Evolutionary conservation across 1,284 basidiomycete genomes (phyloP).

Genomic region (Apiotrichum sp.): DNA sequence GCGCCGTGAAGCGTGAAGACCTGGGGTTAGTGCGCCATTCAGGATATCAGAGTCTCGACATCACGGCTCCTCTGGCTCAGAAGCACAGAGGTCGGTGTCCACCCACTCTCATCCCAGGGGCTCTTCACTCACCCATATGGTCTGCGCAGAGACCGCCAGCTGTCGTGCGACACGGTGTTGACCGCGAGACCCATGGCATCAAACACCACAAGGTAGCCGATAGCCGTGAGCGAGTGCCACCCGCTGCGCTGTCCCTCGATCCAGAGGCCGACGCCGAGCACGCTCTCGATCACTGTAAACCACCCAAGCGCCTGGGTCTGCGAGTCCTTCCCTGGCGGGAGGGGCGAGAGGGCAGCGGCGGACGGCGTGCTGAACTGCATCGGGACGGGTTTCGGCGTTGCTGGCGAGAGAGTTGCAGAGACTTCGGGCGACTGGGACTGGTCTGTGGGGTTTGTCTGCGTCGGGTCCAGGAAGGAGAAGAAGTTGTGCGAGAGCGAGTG

Average conservation of each 20-base stretch:
- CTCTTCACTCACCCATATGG: constrained; percentile 62
- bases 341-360: constrained; percentile 19
- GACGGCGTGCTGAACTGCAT: constrained; percentile 19
- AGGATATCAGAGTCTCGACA: too few relatives aligned
- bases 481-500: constrained; percentile 91
- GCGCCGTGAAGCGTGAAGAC: constrained; percentile 64
- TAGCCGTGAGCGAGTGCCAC: constrained; percentile 75
- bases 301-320: constrained; percentile 44
- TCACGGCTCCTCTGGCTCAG: too few relatives aligned
- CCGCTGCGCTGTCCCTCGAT: constrained; percentile 84
- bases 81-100: too few relatives aligned
- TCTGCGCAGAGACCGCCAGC: constrained; percentile 43
- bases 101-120: too few relatives aligned
- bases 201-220: constrained; percentile 95
- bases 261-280: constrained; percentile 63
- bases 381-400: constrained; percentile 18
- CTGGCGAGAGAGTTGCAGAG: constrained; percentile 4
- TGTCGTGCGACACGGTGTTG: constrained; percentile 52
- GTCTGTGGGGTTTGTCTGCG: constrained; percentile 35
- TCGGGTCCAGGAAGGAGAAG: constrained; percentile 75
- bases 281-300: constrained; percentile 49
- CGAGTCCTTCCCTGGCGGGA: constrained; percentile 37
- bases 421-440: constrained; percentile 17
- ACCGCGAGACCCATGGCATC: constrained; percentile 73
- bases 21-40: constrained; percentile 47